Evolutionary conservation across 768 basidiomycete species (phyloP), one percentile per base, ranked within the genome.

Genomic region (Sarcodon sp.): DNA sequence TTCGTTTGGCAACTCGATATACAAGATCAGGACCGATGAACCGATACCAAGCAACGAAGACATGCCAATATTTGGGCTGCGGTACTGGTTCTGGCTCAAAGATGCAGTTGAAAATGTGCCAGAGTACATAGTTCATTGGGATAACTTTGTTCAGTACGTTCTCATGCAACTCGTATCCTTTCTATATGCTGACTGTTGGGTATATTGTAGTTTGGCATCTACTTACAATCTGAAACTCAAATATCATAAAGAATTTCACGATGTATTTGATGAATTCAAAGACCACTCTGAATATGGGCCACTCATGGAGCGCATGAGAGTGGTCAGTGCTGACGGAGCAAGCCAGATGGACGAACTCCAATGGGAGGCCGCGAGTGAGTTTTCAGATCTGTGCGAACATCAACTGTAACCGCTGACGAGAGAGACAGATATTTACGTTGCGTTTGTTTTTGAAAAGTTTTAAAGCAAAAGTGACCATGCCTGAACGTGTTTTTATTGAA

Each of bases 321-420:
- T 99, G 31, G 78, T 96, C 38, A 84, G 96, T 58, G 66, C 70
- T 13, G 73, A 83, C 37, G 91, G 92, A 1, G 85, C 85, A 66
- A 93, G 88, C 58, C 69, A 87, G 47, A 96, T 98, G 88, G 80
- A 92, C 54, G 85, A 87, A 54, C 84, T 87, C 55, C 93, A 98
- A 65, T 96, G 94, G 89, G 92, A 97, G 59, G 94, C 94, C 53
- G 92, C 91, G n/a, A 97, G 96, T 97, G 65, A 66, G 91, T 77
- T 10, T 9, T 38, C 43, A 43, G 33, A 38, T 10, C 12, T 50
- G 31, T 18, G 7, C 38, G 33, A 13, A 4, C 13, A 39, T 33
- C 7, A 13, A 18, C 33, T 45, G n/a, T 47, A 59, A n/a, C 4
- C 21, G 55, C 47, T 51, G 27, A 43, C 43, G 35, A 21, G 46